Evolutionary conservation across 495 filamentous ascomycete genomes (phyloP).

Genomic region (Penicillium dipodomyicola): DNA sequence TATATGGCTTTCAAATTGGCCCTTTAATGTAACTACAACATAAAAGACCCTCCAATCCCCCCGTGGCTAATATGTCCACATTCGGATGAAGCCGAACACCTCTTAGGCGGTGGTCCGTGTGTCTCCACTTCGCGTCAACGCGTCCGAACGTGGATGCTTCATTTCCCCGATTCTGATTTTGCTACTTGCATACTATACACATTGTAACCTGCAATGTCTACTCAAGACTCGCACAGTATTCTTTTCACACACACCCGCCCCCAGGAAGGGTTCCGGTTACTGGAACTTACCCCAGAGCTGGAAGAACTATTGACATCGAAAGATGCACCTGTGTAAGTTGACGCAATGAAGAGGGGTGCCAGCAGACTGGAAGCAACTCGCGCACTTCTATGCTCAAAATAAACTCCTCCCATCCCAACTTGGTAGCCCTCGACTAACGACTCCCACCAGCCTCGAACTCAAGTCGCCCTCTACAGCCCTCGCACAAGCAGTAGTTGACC

Average conservation of each 20-base stretch:
- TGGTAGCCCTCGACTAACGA: background rate
- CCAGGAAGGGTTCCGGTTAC: conserved; percentile 64
- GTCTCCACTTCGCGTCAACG: conserved; percentile 18
- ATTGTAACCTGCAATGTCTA: conserved; percentile 49
- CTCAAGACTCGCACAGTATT: conserved; percentile 57
- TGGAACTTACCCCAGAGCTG: conserved; percentile 79
- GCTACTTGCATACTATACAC: background rate
- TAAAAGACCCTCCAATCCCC: background rate
- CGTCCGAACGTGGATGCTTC: conserved; percentile 12
- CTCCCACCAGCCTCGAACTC: conserved; percentile 61
- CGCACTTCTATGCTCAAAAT: background rate
- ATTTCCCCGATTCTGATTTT: background rate
- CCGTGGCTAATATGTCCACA: background rate
- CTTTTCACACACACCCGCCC: conserved; percentile 60
- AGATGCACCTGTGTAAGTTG: conserved; percentile 57
- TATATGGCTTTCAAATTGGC: background rate
- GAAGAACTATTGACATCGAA: conserved; percentile 61
- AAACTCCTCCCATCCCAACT: background rate
- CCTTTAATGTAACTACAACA: background rate
- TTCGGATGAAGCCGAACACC: conserved; percentile 3
- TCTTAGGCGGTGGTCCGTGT: conserved; percentile 38
- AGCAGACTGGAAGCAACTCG: background rate
- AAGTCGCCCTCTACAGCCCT: conserved; percentile 48
- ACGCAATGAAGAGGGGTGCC: background rate
- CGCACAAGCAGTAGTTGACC: conserved; percentile 24